Conservation (phyloP, 2,329 filamentous ascomycete species). For the Beauveria rudraprayagi region DNA sequence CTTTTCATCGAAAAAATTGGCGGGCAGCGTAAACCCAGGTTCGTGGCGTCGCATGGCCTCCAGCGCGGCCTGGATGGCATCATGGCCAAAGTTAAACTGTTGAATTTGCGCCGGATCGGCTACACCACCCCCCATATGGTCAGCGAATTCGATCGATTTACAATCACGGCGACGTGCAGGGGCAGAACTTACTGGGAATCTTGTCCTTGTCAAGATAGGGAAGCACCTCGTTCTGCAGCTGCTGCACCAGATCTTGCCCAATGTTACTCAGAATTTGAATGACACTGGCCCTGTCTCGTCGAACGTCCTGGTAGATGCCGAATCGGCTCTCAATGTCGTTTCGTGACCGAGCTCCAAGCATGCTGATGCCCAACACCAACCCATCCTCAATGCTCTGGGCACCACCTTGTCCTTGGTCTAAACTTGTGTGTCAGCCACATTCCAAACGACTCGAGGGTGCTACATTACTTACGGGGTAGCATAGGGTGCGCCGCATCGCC, state of each 20-base stretch:
- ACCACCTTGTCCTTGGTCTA: slow-evolving; percentile 32
- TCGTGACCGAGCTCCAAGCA: slow-evolving; percentile 17
- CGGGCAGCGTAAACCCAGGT: slow-evolving; percentile 14
- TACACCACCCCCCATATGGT: background rate
- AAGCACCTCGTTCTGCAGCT: slow-evolving; percentile 21
- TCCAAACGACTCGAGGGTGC: background rate
- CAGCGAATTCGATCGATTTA: background rate
- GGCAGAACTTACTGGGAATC: slow-evolving; percentile 21
- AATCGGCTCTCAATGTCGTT: slow-evolving; percentile 19
- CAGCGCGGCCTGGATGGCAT: slow-evolving; percentile 15
- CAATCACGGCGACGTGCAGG: no score
- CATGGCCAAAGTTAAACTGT: slow-evolving; percentile 16
- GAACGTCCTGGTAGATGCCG: slow-evolving; percentile 18
- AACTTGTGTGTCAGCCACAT: background rate
- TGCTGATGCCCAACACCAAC: slow-evolving; percentile 22
- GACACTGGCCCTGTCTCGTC: slow-evolving; percentile 22
- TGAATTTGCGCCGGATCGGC: slow-evolving; percentile 9
- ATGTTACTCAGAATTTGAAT: slow-evolving; percentile 33
- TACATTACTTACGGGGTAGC: slow-evolving; percentile 25
- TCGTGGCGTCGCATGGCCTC: slow-evolving; percentile 16
- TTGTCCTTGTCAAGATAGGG: slow-evolving; percentile 21
- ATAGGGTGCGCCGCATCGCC: slow-evolving; percentile 33
- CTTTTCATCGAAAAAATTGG: slow-evolving; percentile 17
- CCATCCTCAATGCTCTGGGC: slow-evolving; percentile 30
- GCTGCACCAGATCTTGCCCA: slow-evolving; percentile 23